Base-by-base conservation (phyloP, 169 alveolate genomes). In the Plasmodium yoelii region DNA sequence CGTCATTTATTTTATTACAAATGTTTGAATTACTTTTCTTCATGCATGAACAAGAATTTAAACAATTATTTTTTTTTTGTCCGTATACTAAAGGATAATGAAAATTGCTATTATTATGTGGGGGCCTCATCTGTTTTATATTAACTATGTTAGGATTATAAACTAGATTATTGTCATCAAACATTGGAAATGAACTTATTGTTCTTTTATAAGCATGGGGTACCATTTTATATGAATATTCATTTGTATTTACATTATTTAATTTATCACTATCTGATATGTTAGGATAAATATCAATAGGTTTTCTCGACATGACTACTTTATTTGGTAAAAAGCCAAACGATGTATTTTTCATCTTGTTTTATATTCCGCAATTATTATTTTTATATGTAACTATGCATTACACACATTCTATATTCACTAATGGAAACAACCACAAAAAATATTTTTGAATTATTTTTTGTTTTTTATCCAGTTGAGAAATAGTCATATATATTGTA, bases 21-120 rank as follows among this genome's bases (percentile, higher is more conserved):
- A 24, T 26, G 39, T 19, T 61, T 9, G 47, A 22, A 42, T 60
- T 26, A n/a, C 73, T 34, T 34, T 34, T 51, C 18, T 46, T 63
- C 39, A 77, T n/a, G 34, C 88, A 77, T 9, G 72, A 75, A 12
- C 63, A 77, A 9, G 88, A 64, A 77, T 63, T 63, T 42, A 77
- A 44, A 44, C 88, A 77, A 46, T 46, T 77, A 8, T n/a, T 28
- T 55, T 64, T 77, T 77, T 56, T 65, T 26, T 42, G 59, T 34
- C 34, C 63, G 0, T 18, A 39, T 26, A 18, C 53, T 28, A 51
- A 19, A 34, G 42, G 42, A 34, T 34, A 5, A 34, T 5, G 42
- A 34, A 34, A 34, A 34, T 34, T 34, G 7, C 4, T 4, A 34
- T 34, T 34, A 24, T 44, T 42, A 57, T 64, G 65, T 19, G 56